phyloP scores from a whole-genome alignment of 2,329 filamentous ascomycete species.

The Xylaria sp. region DNA sequence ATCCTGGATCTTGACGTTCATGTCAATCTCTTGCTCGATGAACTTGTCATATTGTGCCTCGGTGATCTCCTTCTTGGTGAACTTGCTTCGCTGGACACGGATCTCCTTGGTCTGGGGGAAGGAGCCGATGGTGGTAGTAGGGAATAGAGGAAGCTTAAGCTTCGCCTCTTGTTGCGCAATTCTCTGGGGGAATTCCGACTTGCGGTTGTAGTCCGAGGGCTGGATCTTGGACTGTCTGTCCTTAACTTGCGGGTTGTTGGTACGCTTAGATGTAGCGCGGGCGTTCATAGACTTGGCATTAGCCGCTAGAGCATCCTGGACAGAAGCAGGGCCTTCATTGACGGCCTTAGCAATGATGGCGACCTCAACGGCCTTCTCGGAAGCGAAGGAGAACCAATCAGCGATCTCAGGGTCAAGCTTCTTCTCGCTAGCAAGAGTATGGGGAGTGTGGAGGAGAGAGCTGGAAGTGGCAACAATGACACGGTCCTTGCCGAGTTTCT shows the following conservation, averaged over 20 bases:
- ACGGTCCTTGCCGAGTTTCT: slow-evolving; percentile 96
- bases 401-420: slow-evolving; percentile 92
- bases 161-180: slow-evolving; percentile 90
- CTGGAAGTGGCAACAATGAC: slow-evolving; percentile 97
- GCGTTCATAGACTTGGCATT: slow-evolving; percentile 95
- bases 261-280: slow-evolving; percentile 90
- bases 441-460: slow-evolving; percentile 97
- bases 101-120: slow-evolving; percentile 99
- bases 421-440: slow-evolving; percentile 99
- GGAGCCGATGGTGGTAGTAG: slow-evolving; percentile 98
- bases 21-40: slow-evolving; percentile 98
- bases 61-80: slow-evolving; percentile 98
- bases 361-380: slow-evolving; percentile 92
- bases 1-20: slow-evolving; percentile 96
- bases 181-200: slow-evolving; percentile 86
- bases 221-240: slow-evolving; percentile 92
- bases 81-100: slow-evolving; percentile 94
- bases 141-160: slow-evolving; percentile 95
- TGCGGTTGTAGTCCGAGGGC: slow-evolving; percentile 87
- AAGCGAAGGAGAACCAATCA: slow-evolving; percentile 99
- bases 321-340: slow-evolving; percentile 87
- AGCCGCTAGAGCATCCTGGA: slow-evolving; percentile 90
- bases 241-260: slow-evolving; percentile 98
- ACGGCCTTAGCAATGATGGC: slow-evolving; percentile 96
- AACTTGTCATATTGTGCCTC: slow-evolving; percentile 95